Evolutionary conservation across 2,329 filamentous ascomycete genomes (phyloP).

Genomic region (Hypoxylon sp.): DNA sequence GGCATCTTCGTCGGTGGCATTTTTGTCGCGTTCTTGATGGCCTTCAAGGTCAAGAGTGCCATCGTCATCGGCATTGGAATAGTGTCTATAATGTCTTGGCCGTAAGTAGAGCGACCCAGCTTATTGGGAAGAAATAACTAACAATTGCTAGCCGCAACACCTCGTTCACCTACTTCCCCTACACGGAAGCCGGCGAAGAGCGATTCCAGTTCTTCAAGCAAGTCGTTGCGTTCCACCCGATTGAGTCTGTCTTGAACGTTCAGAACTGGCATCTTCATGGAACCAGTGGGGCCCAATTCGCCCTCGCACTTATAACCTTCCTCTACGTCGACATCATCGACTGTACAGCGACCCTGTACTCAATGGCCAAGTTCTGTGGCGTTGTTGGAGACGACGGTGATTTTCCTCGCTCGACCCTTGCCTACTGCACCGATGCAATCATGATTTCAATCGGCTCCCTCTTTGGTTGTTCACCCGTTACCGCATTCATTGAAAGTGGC

Average conservation of each 20-base stretch:
- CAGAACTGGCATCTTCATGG: constrained; percentile 76
- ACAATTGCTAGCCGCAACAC: constrained; percentile 69
- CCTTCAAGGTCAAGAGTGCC: constrained; percentile 81
- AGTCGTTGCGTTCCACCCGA: constrained; percentile 79
- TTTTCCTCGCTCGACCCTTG: constrained; percentile 87
- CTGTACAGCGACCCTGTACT: constrained; percentile 82
- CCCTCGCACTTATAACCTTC: constrained; percentile 81
- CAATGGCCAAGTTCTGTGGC: constrained; percentile 83
- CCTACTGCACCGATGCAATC: constrained; percentile 79
- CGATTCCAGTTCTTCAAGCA: constrained; percentile 81
- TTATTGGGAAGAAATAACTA: constrained; percentile 27
- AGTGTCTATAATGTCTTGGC: constrained; percentile 82
- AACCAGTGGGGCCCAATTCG: constrained; percentile 72
- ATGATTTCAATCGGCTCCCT: constrained; percentile 80
- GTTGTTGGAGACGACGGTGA: constrained; percentile 79
- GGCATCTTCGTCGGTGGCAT: constrained; percentile 86
- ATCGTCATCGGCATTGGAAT: constrained; percentile 81
- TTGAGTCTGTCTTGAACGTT: constrained; percentile 72
- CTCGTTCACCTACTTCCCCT: constrained; percentile 79
- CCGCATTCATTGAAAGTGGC: constrained; percentile 81
- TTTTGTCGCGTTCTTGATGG: constrained; percentile 84
- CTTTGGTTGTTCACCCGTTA: constrained; percentile 79
- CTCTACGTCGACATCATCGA: constrained; percentile 86
- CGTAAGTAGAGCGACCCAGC: constrained; percentile 61
- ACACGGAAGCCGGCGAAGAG: constrained; percentile 73